Percentiles rank a stretch among this genome's conserved stretches.
These are phyloP conservation scores for Hysterangium stoloniferum DNA, from an alignment of 768 basidiomycete species.

Conservation along the genomic window DNA sequence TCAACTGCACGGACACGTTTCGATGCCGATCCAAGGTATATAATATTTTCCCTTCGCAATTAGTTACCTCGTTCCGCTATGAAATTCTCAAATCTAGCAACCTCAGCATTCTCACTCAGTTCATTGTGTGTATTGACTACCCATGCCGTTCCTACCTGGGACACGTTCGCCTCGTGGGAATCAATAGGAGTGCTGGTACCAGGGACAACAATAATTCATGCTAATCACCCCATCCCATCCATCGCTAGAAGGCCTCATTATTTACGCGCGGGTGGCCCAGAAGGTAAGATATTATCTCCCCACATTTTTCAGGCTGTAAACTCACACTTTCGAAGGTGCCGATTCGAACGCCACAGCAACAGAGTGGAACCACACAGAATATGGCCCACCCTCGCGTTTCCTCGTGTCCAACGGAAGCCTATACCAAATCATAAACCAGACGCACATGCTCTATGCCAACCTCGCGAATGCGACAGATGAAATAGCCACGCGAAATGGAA, in stretches of 20 bases:
- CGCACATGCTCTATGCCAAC: conserved; percentile 47
- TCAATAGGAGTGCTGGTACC: conserved; percentile 1
- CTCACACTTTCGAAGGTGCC: background rate
- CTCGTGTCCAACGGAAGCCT: conserved; percentile 46
- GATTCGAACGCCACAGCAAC: conserved; percentile 1
- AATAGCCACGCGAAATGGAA: background rate
- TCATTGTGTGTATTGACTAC: background rate
- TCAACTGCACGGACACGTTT: no score
- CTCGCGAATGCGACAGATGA: conserved; percentile 40
- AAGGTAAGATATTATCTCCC: background rate
- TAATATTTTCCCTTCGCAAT: no score
- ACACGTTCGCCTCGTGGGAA: background rate
- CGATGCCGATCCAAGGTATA: no score
- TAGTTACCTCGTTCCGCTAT: no score
- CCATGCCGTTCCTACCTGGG: conserved; percentile 2
- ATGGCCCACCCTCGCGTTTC: conserved; percentile 37
- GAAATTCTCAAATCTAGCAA: background rate
- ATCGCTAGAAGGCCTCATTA: background rate
- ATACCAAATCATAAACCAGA: conserved; percentile 48
- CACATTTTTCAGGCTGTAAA: background rate
- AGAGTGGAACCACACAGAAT: background rate
- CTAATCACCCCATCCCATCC: background rate
- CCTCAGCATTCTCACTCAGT: background rate
- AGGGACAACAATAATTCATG: background rate
- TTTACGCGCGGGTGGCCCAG: background rate